Percentiles rank a stretch among this genome's conserved stretches.
These are phyloP conservation scores for Botrytis hyacinthi DNA, from an alignment of 2,329 filamentous ascomycete species.

Conservation along the genomic window DNA sequence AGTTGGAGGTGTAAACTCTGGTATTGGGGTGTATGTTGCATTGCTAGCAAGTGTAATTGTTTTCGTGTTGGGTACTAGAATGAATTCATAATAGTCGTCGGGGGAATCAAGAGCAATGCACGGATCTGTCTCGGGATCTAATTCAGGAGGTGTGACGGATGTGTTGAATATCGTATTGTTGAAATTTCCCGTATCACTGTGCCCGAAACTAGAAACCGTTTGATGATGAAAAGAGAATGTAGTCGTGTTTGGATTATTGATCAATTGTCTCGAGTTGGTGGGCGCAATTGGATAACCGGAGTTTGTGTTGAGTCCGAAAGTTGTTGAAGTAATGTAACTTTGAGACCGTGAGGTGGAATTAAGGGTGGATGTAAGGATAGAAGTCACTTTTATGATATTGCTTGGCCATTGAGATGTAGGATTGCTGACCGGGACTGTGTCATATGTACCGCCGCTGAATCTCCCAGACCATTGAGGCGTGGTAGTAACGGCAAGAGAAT, in stretches of 20 bases:
- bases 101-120: conserved; percentile 2
- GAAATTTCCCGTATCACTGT: neutral
- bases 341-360: neutral
- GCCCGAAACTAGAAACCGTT: neutral
- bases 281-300: neutral
- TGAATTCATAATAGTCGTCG: neutral
- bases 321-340: neutral
- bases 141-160: neutral
- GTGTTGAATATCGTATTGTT: too few relatives aligned
- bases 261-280: neutral
- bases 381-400: neutral
- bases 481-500: neutral
- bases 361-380: neutral
- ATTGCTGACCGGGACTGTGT: neutral
- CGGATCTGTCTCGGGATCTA: neutral
- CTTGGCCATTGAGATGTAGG: neutral
- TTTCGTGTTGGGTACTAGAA: conserved; percentile 32
- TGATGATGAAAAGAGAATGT: neutral
- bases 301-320: neutral
- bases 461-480: neutral
- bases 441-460: neutral
- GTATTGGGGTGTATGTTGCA: conserved; percentile 20
- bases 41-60: conserved; percentile 29
- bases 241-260: neutral
- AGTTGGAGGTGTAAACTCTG: conserved; percentile 34